Percentiles rank a stretch among this genome's conserved stretches.
Conservation (phyloP, 495 filamentous ascomycete species). For the Pyrenula aspistea region DNA sequence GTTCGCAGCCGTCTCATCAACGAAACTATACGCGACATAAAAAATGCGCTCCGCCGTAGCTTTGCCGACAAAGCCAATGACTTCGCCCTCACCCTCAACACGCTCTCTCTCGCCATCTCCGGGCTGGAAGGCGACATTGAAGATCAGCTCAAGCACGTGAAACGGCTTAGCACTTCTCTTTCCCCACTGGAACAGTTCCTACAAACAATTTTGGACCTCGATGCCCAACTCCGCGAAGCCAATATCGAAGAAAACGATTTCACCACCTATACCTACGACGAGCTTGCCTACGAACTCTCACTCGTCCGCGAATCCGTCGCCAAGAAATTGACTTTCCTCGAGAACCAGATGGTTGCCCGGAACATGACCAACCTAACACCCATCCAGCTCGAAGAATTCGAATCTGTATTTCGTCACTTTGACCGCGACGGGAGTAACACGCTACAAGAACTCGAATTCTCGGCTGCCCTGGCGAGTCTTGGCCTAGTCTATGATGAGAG, state of each 20-base stretch:
- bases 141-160: constrained; percentile 80
- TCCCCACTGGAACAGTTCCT: constrained; percentile 82
- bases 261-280: constrained; percentile 94
- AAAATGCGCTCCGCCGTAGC: constrained; percentile 77
- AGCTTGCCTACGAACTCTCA: constrained; percentile 85
- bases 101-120: constrained; percentile 82
- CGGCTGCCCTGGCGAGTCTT: constrained; percentile 81
- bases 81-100: constrained; percentile 88
- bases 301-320: constrained; percentile 81
- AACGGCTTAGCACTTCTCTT: constrained; percentile 65
- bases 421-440: constrained; percentile 87
- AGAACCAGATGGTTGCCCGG: constrained; percentile 92
- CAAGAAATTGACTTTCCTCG: constrained; percentile 91
- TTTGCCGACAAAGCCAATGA: constrained; percentile 97
- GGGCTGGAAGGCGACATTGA: constrained; percentile 91
- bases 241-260: constrained; percentile 99
- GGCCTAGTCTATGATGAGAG: constrained; percentile 89
- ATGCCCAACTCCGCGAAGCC: constrained; percentile 83
- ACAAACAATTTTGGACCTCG: constrained; percentile 66
- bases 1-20: constrained; percentile 85
- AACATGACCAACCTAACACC: constrained; percentile 98
- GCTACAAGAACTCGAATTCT: constrained; percentile 90
- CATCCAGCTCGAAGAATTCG: constrained; percentile 96
- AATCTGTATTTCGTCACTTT: constrained; percentile 94
- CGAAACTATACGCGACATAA: constrained; percentile 96